Evolutionary conservation across 768 basidiomycete genomes (phyloP).

Genomic region (Rhizopogon sp.): DNA sequence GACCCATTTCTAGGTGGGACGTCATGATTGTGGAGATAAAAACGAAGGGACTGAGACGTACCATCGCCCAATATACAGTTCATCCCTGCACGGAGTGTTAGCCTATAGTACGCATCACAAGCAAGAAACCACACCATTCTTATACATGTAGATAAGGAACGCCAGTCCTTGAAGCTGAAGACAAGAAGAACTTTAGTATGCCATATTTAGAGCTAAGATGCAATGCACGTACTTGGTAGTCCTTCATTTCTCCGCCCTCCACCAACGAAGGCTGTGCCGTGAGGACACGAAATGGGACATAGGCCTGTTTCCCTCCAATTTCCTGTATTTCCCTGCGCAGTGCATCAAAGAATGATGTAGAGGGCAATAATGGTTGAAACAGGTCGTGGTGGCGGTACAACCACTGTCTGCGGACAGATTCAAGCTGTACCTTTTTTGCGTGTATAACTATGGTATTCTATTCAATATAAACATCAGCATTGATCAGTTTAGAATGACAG

Average conservation of each 20-base stretch:
- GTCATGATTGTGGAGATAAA: neutral
- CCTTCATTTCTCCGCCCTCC: conserved; percentile 58
- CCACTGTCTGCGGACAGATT: conserved; percentile 42
- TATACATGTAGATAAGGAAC: conserved; percentile 61
- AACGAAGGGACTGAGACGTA: conserved; percentile 20
- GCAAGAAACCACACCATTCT: conserved; percentile 43
- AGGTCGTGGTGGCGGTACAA: conserved; percentile 37
- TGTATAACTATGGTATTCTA: conserved; percentile 39
- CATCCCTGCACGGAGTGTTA: conserved; percentile 36
- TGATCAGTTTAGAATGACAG: neutral
- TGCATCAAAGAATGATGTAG: conserved; percentile 33
- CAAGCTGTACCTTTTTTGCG: conserved; percentile 31
- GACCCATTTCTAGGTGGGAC: conserved; percentile 45
- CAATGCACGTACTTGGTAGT: conserved; percentile 50
- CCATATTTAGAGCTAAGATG: neutral
- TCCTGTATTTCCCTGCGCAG: conserved; percentile 28
- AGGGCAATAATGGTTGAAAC: conserved; percentile 44
- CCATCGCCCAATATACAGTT: conserved; percentile 72
- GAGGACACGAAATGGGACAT: conserved; percentile 33
- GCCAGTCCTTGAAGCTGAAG: conserved; percentile 54
- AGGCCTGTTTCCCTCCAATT: conserved; percentile 19
- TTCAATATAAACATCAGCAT: neutral
- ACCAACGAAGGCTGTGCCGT: conserved; percentile 47
- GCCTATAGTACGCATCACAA: neutral
- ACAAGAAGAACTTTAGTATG: conserved; percentile 1